Evolutionary conservation across 768 basidiomycete genomes (phyloP), one percentile per base, ranked within the genome.

Genomic region (Gelatoporia subvermispora): DNA sequence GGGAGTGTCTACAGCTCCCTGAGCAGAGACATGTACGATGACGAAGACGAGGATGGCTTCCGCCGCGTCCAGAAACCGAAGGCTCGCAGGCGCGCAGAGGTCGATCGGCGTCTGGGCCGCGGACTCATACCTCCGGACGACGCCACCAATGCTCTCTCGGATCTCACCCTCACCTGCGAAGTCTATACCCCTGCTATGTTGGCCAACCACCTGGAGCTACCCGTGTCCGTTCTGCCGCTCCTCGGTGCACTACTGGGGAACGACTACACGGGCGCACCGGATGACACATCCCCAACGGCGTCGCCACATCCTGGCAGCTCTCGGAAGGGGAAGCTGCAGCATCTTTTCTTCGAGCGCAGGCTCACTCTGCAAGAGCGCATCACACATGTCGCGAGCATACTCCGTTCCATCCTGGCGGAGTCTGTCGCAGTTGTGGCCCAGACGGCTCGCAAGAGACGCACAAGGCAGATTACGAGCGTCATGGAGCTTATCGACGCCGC

Each of bases 201-300:
- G 28, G 85, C 90, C 8, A 60, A 72, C 0, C 82, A 85, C 57
- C 65, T 93, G 2, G 74, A 80, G 41, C 68, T 92, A 11, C 85
- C 89, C 1, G 68, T 78, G 7, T 77, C 84, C 0, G 73, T 92
- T 35, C 77, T 93, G 24, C 90, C 90, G 1, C 73, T 93, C 5
- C 69, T 92, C 3, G 87, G 82, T 17, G 85, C 89, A 9, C 68
- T 92, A 16, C 77, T 89, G 3, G 90, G 90, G 42, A 91, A 91
- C 57, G 90, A 92, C 62, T 92, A 79, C 59, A 77, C 86, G 0
- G 75, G 73, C 42, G 73, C 60, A 9, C 51, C 50, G 22, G 54
- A 58, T 17, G 59, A 60, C 21, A 34, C 60, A 2, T 54, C 53
- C 1, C 46, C 55, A 4, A 39, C 56, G 4, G 74, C 78, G 40